These are phyloP conservation scores for Morella rubra DNA, from an alignment of 306 rosid genomes.

Conservation along the genomic window DNA sequence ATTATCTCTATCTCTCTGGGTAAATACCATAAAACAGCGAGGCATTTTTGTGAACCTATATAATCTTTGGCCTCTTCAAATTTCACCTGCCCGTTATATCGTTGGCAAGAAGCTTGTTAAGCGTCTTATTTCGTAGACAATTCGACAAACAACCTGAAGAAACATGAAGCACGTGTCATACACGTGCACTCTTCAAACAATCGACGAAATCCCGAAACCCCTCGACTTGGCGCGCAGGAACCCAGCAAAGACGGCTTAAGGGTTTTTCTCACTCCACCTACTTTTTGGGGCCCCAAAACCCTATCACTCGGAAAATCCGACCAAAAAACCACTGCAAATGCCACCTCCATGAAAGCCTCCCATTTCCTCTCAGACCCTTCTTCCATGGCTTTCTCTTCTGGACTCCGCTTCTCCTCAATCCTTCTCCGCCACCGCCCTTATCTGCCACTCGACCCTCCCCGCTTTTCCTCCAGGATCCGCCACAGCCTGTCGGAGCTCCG, in stretches of 20 bases:
- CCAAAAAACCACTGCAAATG: background rate
- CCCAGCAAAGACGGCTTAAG: constrained; percentile 15
- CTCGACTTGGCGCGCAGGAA: constrained; percentile 48
- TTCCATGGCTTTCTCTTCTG: constrained; percentile 66
- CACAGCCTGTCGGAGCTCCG: constrained; percentile 47
- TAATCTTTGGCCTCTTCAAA: too few species aligned
- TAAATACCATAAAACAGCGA: too few species aligned
- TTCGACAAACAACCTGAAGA: too few species aligned
- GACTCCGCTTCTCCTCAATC: constrained; percentile 55
- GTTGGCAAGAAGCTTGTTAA: too few species aligned
- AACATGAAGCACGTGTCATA: background rate
- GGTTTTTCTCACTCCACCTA: constrained; percentile 16
- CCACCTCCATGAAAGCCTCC: constrained; percentile 27
- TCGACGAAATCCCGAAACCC: background rate
- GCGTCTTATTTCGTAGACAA: too few species aligned
- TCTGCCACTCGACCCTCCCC: constrained; percentile 26
- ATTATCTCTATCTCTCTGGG: too few species aligned
- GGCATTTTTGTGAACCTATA: too few species aligned
- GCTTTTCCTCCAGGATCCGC: constrained; percentile 28
- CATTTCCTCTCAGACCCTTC: constrained; percentile 10
- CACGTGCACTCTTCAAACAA: background rate
- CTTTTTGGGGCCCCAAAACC: background rate
- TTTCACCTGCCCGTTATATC: too few species aligned
- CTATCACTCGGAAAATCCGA: constrained; percentile 8
- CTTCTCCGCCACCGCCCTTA: constrained; percentile 52